A percentile compares a stretch with the other conserved stretches of the same genome.
Conservation (phyloP, 495 filamentous ascomycete species). For the Podospora conica region DNA sequence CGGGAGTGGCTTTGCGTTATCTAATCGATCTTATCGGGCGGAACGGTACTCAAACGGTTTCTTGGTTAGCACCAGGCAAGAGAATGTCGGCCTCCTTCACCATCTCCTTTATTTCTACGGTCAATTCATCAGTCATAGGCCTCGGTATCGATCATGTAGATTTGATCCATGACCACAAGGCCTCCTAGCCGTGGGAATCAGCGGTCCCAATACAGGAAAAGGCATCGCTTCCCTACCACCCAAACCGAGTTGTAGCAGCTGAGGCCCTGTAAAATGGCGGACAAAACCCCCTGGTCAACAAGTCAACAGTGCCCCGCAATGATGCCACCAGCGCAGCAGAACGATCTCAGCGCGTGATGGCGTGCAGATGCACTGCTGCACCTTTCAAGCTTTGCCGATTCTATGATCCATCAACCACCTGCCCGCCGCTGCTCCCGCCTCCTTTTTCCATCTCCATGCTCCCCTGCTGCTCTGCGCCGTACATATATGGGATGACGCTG, state of each 20-base stretch:
- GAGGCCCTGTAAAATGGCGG: neutral
- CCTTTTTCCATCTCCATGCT: neutral
- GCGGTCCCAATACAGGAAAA: neutral
- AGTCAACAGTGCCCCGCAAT: neutral
- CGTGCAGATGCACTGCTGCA: neutral
- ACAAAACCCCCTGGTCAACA: too few relatives aligned
- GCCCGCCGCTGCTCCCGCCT: too few relatives aligned
- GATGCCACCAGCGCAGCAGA: neutral
- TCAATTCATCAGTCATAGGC: neutral
- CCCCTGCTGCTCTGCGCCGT: neutral
- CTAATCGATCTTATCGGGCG: slow-evolving; percentile 18
- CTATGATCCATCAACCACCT: neutral
- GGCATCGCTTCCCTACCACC: neutral
- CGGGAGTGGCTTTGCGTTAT: slow-evolving; percentile 1
- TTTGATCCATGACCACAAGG: neutral
- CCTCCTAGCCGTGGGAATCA: neutral
- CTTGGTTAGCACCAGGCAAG: neutral
- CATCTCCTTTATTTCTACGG: too few relatives aligned
- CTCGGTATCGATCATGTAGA: neutral
- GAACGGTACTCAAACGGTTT: neutral
- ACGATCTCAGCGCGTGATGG: neutral
- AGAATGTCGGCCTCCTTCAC: neutral
- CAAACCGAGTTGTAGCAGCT: neutral
- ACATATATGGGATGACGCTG: neutral
- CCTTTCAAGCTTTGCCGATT: neutral